Base-by-base conservation (phyloP, 176 grass and related monocot species). In the Tuctoria greenei region DNA sequence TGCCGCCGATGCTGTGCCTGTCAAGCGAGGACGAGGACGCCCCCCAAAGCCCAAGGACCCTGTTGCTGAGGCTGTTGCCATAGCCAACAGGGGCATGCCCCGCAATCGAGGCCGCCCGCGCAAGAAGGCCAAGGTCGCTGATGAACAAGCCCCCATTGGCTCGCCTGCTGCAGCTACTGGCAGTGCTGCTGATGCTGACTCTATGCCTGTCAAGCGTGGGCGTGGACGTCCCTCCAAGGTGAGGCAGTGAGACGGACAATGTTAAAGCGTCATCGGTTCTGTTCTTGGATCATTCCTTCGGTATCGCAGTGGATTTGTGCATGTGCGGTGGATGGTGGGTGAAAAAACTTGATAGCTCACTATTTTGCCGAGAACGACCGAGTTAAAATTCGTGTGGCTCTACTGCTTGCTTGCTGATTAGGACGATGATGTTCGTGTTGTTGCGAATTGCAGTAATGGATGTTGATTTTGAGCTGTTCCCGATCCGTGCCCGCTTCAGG, bases 161-260 rank as follows among this genome's bases (percentile, higher is more conserved):
- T 55, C 60, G 4, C 36, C 82, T 1, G 51, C 69, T 27, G 8
- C 74, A 8, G 42, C 71, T 9, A 27, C 81, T 4, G 10, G 15
- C 0, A 28, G 15, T 0, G 46, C 36, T 0, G 23, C 23, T 11
- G 37, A 62, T 16, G 67, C 59, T 9, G 23, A 14, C 6, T 20
- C 36, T 8, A 44, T 38, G 6, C 52, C 79, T 65, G 82, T 62
- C 6, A 97, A 97, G 83, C 89, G 86, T 4, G 93, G 90, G 10
- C 83, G 93, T 6, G 93, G 93, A 12, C 72, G 90, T 35, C 93
- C 93, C 3, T 83, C 88, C 43, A 97, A 97, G 83, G 83, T 70
- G 43, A 86, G 73, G 80, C 14, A 55, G 34, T 27, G 35, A 31
- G 54, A 45, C 31, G 26, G 18, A 43, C n/a, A 37, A 69, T 37